Conservation (phyloP, 108 stramenopile species). For the Fistulifera pelliculosa region DNA sequence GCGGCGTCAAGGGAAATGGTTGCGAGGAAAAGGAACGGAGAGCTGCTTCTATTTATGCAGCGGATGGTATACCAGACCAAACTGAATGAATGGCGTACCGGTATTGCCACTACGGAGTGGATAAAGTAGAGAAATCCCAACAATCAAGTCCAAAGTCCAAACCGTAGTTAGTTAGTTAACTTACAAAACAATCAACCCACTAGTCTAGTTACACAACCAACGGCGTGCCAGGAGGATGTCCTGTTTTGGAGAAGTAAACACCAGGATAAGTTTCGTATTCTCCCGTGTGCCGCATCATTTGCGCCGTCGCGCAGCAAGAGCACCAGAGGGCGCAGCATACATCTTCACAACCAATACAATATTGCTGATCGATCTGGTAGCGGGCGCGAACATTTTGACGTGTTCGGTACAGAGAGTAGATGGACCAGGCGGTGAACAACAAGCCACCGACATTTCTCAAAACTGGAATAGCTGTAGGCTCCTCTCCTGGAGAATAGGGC, state of each 20-base stretch:
- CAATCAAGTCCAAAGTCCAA: neutral
- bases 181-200: too few relatives aligned
- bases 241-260: slow-evolving; percentile 49
- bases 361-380: slow-evolving; percentile 68
- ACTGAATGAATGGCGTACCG: too few relatives aligned
- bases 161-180: neutral
- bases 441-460: slow-evolving; percentile 45
- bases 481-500: slow-evolving; percentile 13
- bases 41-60: too few relatives aligned
- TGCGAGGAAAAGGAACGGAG: neutral
- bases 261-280: slow-evolving; percentile 79
- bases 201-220: slow-evolving; percentile 39
- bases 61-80: neutral
- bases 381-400: slow-evolving; percentile 61
- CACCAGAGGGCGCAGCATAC: slow-evolving; percentile 60
- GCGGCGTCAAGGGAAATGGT: neutral
- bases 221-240: slow-evolving; percentile 56
- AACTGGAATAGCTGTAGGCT: slow-evolving; percentile 26
- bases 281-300: slow-evolving; percentile 78
- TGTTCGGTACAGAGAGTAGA: slow-evolving; percentile 60
- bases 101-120: neutral
- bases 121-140: neutral
- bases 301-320: slow-evolving; percentile 67
- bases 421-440: slow-evolving; percentile 54
- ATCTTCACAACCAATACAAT: slow-evolving; percentile 64